Percentiles rank a stretch among this genome's conserved stretches.
phyloP scores from a whole-genome alignment of 2,329 filamentous ascomycete genomes.

The Penicillium psychrosexuale region DNA sequence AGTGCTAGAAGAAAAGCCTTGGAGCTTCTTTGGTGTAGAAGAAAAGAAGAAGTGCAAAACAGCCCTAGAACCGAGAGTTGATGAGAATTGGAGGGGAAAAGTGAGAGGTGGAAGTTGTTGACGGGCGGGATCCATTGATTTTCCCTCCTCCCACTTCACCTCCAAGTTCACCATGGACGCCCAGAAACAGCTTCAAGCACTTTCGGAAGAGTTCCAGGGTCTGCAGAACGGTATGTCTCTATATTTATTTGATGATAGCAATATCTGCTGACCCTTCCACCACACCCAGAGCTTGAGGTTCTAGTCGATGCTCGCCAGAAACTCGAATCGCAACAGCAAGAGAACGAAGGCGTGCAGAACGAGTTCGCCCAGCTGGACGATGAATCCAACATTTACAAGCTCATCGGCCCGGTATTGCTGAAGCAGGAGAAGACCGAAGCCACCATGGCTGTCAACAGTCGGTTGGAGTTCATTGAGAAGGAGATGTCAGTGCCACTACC shows the following conservation, averaged over 20 bases:
- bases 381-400: slow-evolving; percentile 90
- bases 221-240: slow-evolving; percentile 69
- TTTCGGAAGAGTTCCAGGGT: slow-evolving; percentile 84
- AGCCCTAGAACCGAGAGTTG: neutral
- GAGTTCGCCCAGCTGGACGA: slow-evolving; percentile 79
- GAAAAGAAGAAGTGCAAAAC: neutral
- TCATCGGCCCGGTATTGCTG: slow-evolving; percentile 84
- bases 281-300: slow-evolving; percentile 70
- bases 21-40: neutral
- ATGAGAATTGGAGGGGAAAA: slow-evolving; percentile 20
- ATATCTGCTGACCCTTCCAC: slow-evolving; percentile 11
- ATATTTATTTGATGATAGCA: neutral
- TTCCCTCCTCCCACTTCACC: slow-evolving; percentile 29
- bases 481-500: slow-evolving; percentile 67
- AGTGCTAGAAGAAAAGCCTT: slow-evolving; percentile 1
- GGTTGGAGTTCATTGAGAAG: slow-evolving; percentile 86
- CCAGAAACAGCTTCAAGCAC: slow-evolving; percentile 73
- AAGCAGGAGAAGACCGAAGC: slow-evolving; percentile 94
- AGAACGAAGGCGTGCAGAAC: slow-evolving; percentile 86
- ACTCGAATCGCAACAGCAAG: slow-evolving; percentile 86
- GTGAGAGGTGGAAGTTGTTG: slow-evolving; percentile 25
- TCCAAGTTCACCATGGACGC: slow-evolving; percentile 46
- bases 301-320: slow-evolving; percentile 78
- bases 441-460: slow-evolving; percentile 82
- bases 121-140: slow-evolving; percentile 26